Base-by-base conservation (phyloP, 2,329 filamentous ascomycete genomes). In the Alternaria sp. region DNA sequence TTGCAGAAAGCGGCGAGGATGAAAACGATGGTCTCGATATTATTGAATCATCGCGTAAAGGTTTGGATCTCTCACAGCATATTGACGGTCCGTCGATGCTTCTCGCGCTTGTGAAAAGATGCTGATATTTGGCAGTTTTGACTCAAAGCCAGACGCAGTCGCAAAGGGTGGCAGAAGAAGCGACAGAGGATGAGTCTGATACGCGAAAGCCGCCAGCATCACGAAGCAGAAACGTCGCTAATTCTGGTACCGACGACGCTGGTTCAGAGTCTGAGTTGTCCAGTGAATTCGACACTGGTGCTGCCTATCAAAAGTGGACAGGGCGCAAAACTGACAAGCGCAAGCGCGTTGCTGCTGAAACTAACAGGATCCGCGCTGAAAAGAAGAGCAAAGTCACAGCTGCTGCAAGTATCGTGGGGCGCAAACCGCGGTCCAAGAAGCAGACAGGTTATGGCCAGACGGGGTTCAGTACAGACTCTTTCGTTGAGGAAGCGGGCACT, bases 251-350 rank as follows among this genome's bases (percentile, higher is more conserved):
- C 6, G 50, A 66, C 14, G 62, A 65, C 28, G 55, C 42, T 13
- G 56, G 56, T 9, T 24, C 54, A 29, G 65, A 68, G 37, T 68
- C 66, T 14, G 71, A 75, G 37, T 75, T 48, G 14, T 29, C 87
- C 56, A 86, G 89, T 34, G 86, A 86, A 37, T 48, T 34, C 21
- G 77, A 81, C 51, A 67, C 69, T 1, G 84, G 85, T 26, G 81
- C 82, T 23, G 82, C 83, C 7, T 91, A 91, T 62, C 79, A 85
- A 39, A 82, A 83, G n/a, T 88, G 87, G 73, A 89, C 88, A 70
- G 85, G 86, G 50, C 81, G 84, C 45, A 86, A 84, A 58, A 79
- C 79, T 0, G 72, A 79, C 0, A 84, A 86, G 65, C 80, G 84
- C 36, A 86, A 85, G 66, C 81, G 81, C 48, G 76, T 76, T 5